Evolutionary conservation across 176 grass and related monocot genomes (phyloP).

Genomic region (Neostapfia colusana): DNA sequence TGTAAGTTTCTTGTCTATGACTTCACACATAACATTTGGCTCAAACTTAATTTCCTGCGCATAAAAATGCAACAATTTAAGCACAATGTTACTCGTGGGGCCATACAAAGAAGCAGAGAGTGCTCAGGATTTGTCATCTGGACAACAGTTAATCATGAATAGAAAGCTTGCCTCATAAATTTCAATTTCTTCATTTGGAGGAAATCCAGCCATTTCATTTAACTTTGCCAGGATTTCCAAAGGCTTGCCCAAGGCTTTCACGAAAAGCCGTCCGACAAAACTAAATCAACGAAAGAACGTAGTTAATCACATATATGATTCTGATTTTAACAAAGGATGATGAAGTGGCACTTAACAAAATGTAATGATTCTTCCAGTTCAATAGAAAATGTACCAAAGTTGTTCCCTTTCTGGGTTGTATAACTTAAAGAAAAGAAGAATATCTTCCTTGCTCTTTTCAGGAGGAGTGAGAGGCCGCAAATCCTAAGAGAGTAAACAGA

Average conservation of each 20-base stretch:
- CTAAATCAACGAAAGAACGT: constrained; percentile 44
- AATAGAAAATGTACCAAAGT: constrained; percentile 62
- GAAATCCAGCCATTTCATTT: constrained; percentile 85
- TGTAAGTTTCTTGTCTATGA: constrained; percentile 70
- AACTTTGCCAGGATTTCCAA: constrained; percentile 77
- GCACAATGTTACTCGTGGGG: constrained; percentile 1
- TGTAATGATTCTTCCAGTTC: background rate
- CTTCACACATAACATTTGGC: constrained; percentile 79
- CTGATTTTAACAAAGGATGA: constrained; percentile 3
- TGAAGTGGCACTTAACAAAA: constrained; percentile 10
- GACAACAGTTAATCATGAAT: constrained; percentile 29
- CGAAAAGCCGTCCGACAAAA: constrained; percentile 76
- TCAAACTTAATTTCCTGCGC: constrained; percentile 91
- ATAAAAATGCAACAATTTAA: constrained; percentile 28
- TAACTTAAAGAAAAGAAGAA: constrained; percentile 93
- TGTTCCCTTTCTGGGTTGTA: constrained; percentile 86
- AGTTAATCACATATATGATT: background rate
- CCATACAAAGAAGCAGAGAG: background rate
- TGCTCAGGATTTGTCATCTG: background rate
- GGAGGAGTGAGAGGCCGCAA: constrained; percentile 59
- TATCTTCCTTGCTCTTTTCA: constrained; percentile 85
- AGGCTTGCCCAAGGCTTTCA: constrained; percentile 77
- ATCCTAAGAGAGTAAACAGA: constrained; percentile 55
- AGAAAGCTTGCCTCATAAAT: constrained; percentile 74
- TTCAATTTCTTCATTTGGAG: constrained; percentile 75